A percentile compares a stretch with the other conserved stretches of the same genome.
Conservation (phyloP, 148 eudicot species). For the Chenopodium quinoa region DNA sequence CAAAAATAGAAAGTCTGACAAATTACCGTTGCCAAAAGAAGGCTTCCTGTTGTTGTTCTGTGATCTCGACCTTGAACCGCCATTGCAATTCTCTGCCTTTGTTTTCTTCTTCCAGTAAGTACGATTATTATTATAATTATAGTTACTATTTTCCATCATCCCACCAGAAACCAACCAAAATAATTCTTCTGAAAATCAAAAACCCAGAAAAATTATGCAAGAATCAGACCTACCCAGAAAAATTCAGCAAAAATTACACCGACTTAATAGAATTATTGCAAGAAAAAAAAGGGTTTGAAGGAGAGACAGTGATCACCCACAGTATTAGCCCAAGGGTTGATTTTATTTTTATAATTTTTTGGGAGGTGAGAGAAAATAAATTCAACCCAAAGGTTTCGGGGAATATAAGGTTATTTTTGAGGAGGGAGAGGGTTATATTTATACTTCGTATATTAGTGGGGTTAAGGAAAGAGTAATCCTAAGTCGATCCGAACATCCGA, state of each 20-base stretch:
- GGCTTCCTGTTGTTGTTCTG: conserved; percentile 31
- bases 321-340: too few relatives aligned
- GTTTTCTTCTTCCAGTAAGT: conserved; percentile 15
- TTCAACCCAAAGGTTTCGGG: neutral
- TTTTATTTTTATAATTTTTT: too few relatives aligned
- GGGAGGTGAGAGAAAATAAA: too few relatives aligned
- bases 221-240: neutral
- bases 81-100: conserved; percentile 29
- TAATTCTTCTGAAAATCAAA: neutral
- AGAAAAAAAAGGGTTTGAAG: neutral
- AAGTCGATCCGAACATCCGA: neutral
- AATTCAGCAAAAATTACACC: neutral
- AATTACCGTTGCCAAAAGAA: conserved; percentile 24
- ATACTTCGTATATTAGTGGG: neutral
- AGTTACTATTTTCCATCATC: conserved; percentile 7
- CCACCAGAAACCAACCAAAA: neutral
- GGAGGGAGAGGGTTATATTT: neutral
- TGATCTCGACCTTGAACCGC: conserved; percentile 35
- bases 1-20: conserved; percentile 19
- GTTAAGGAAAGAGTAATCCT: neutral
- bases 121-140: neutral
- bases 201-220: neutral
- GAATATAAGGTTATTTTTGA: neutral
- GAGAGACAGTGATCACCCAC: neutral
- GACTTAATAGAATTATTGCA: neutral